Evolutionary conservation across 495 filamentous ascomycete species (phyloP).

Genomic region (Lophiostoma macrostomum): DNA sequence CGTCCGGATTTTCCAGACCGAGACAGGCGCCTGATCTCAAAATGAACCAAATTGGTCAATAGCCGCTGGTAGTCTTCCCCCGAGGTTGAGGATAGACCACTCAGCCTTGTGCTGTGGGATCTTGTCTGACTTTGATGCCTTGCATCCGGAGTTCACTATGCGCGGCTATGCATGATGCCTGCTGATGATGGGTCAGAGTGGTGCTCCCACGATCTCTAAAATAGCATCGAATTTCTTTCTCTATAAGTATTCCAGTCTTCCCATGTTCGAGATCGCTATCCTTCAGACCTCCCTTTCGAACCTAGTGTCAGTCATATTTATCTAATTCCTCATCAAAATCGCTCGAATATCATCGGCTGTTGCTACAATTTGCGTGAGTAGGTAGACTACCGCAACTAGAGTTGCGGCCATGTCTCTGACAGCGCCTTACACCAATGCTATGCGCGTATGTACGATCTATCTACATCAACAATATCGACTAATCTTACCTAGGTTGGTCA

Average conservation of each 20-base stretch:
- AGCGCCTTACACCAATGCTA: slow-evolving; percentile 34
- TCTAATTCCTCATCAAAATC: neutral
- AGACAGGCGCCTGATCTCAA: slow-evolving; percentile 6
- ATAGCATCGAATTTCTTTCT: neutral
- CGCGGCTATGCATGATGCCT: neutral
- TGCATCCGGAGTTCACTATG: neutral
- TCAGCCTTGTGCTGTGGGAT: neutral
- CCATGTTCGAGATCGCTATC: neutral
- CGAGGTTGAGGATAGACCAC: neutral
- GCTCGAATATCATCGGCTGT: no score
- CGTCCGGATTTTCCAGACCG: neutral
- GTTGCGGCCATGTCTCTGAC: slow-evolving; percentile 24
- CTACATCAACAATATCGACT: neutral
- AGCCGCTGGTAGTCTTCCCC: slow-evolving; percentile 9
- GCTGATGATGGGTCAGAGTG: slow-evolving; percentile 4
- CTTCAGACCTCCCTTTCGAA: no score
- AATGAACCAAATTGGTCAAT: neutral
- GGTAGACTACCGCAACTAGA: neutral
- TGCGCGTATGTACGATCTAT: slow-evolving; percentile 22
- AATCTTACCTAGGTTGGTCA: slow-evolving; percentile 22
- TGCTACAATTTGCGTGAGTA: neutral
- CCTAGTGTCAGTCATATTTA: neutral
- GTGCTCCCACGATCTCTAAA: neutral
- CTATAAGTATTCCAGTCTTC: neutral
- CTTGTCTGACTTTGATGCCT: neutral